These are phyloP conservation scores for Rhizopogon roseolus DNA, from an alignment of 768 basidiomycete species.

Conservation along the genomic window DNA sequence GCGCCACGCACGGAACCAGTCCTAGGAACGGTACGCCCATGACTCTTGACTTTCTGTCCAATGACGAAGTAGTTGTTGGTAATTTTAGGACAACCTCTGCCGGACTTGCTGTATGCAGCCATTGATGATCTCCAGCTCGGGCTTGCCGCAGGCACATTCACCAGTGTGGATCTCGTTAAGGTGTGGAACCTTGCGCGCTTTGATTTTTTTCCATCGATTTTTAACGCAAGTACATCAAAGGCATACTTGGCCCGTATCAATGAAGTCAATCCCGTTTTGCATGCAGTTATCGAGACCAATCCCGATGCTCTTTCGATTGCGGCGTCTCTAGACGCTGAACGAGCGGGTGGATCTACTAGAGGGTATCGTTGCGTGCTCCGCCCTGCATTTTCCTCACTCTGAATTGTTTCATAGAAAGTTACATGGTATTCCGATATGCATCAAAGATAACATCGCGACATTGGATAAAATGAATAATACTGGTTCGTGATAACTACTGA, in stretches of 20 bases:
- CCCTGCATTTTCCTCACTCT: background rate
- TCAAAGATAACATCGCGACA: background rate
- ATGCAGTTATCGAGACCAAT: background rate
- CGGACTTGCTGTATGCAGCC: background rate
- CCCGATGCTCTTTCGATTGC: background rate
- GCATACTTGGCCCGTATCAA: slow-evolving; percentile 1
- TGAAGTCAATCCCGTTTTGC: background rate
- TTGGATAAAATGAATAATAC: slow-evolving; percentile 1
- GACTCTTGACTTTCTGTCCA: background rate
- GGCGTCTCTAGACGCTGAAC: background rate
- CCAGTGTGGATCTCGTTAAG: background rate
- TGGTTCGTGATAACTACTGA: background rate
- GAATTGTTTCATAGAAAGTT: background rate
- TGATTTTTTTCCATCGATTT: background rate
- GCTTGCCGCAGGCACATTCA: background rate
- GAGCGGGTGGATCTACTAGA: background rate
- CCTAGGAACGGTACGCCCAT: background rate
- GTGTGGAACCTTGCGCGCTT: background rate
- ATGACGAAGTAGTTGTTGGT: background rate
- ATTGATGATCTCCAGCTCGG: background rate
- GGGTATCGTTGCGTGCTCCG: background rate
- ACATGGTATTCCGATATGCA: background rate
- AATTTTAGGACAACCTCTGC: background rate
- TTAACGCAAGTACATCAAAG: background rate
- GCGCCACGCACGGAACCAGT: background rate